These are phyloP conservation scores for Lasiosphaeris hirsuta DNA, from an alignment of 495 filamentous ascomycete species.

Conservation along the genomic window DNA sequence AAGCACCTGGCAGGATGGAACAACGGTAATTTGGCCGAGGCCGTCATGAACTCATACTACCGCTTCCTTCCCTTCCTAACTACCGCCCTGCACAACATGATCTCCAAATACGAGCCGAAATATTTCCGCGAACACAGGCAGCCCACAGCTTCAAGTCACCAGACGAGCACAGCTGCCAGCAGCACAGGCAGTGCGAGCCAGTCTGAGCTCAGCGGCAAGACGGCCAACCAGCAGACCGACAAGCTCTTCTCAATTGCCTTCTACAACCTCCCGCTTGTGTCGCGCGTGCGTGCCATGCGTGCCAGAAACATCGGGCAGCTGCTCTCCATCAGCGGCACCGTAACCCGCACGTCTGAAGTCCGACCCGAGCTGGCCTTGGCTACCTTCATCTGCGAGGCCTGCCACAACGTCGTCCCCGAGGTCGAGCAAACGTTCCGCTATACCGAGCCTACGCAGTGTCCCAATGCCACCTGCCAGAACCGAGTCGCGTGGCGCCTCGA, in stretches of 20 bases:
- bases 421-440: slow-evolving; percentile 98
- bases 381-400: slow-evolving; percentile 89
- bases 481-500: slow-evolving; percentile 87
- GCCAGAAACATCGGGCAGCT: slow-evolving; percentile 90
- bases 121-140: slow-evolving; percentile 91
- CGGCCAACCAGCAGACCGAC: slow-evolving; percentile 91
- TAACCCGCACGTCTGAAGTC: slow-evolving; percentile 94
- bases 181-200: slow-evolving; percentile 61
- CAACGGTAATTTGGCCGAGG: slow-evolving; percentile 72
- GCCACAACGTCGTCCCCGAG: slow-evolving; percentile 74
- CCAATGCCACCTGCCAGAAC: slow-evolving; percentile 88
- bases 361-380: slow-evolving; percentile 87
- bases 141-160: slow-evolving; percentile 56
- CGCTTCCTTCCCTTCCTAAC: slow-evolving; percentile 92
- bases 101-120: slow-evolving; percentile 88
- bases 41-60: slow-evolving; percentile 88
- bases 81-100: slow-evolving; percentile 83
- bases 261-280: slow-evolving; percentile 94
- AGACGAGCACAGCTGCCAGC: slow-evolving; percentile 66
- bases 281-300: slow-evolving; percentile 81
- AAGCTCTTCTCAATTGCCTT: slow-evolving; percentile 94
- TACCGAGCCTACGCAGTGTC: slow-evolving; percentile 94
- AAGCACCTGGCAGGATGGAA: slow-evolving; percentile 71
- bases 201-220: slow-evolving; percentile 64
- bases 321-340: slow-evolving; percentile 91